phyloP scores from a whole-genome alignment of 2,329 filamentous ascomycete genomes.

The Alternaria ethzedia region DNA sequence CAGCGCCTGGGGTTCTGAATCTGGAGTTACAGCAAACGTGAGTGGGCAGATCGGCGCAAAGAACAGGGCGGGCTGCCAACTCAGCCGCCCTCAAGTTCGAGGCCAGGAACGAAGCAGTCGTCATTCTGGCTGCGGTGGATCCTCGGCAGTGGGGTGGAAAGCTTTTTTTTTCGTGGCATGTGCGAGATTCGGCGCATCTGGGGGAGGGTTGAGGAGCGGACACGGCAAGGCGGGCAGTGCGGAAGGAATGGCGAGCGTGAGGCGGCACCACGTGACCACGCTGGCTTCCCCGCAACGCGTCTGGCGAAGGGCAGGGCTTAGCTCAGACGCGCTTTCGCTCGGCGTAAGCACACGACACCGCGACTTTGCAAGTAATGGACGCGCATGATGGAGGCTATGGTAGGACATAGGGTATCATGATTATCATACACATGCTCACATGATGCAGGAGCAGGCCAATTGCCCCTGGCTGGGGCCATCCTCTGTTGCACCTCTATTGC shows the following conservation, averaged over 20 bases:
- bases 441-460: slow-evolving; percentile 37
- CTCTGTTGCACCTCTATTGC: slow-evolving; percentile 88
- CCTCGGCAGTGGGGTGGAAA: slow-evolving; percentile 5
- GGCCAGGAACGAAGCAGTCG: slow-evolving; percentile 10
- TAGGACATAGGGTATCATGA: no score
- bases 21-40: slow-evolving; percentile 11
- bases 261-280: slow-evolving; percentile 7
- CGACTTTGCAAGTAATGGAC: slow-evolving; percentile 28
- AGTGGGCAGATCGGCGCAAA: slow-evolving; percentile 6
- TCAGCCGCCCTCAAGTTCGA: slow-evolving; percentile 3
- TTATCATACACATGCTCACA: slow-evolving; percentile 7
- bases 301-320: slow-evolving; percentile 3
- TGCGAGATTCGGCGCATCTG: slow-evolving; percentile 3
- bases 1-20: slow-evolving; percentile 25
- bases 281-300: slow-evolving; percentile 28
- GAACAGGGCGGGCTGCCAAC: slow-evolving; percentile 5
- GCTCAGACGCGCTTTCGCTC: slow-evolving; percentile 19
- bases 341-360: slow-evolving; percentile 25
- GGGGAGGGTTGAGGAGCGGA: background rate
- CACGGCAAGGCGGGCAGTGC: slow-evolving; percentile 1
- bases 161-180: slow-evolving; percentile 12
- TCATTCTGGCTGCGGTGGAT: slow-evolving; percentile 5
- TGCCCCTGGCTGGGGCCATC: slow-evolving; percentile 65
- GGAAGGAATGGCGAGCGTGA: slow-evolving; percentile 9
- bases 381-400: slow-evolving; percentile 36